These are phyloP conservation scores for Aurinia saxatilis DNA, from an alignment of 345 rosid genomes.

Conservation along the genomic window DNA sequence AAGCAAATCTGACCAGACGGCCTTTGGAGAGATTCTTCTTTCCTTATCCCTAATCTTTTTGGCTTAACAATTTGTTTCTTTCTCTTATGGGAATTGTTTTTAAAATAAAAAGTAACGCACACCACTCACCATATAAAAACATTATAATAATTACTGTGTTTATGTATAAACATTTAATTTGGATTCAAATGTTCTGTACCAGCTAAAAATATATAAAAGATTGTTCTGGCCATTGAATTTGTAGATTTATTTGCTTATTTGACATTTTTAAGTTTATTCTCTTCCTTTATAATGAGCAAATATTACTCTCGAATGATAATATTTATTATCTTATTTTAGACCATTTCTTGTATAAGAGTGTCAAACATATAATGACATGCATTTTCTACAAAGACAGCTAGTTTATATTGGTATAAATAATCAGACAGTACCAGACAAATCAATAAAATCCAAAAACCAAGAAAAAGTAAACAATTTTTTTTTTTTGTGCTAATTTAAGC, in stretches of 20 bases:
- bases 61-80: not conserved
- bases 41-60: conserved; percentile 23
- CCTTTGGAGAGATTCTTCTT: not conserved
- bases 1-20: conserved; percentile 16
- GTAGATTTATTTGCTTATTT: not conserved
- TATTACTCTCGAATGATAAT: no score
- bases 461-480: not conserved
- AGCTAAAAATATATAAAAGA: not conserved
- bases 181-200: conserved; percentile 3
- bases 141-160: not conserved
- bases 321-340: not conserved
- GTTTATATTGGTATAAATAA: not conserved
- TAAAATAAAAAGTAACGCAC: not conserved
- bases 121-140: not conserved
- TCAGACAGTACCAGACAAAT: not conserved
- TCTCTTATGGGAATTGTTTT: not conserved
- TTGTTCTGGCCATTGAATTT: not conserved
- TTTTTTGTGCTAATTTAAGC: not conserved
- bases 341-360: conserved; percentile 9
- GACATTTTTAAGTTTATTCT: not conserved
- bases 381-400: conserved; percentile 23
- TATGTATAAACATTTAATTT: not conserved
- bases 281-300: no score
- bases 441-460: not conserved
- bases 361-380: conserved; percentile 25